Evolutionary conservation across 1,139 yeast genomes (phyloP).

Genomic region (Taphrina communis): DNA sequence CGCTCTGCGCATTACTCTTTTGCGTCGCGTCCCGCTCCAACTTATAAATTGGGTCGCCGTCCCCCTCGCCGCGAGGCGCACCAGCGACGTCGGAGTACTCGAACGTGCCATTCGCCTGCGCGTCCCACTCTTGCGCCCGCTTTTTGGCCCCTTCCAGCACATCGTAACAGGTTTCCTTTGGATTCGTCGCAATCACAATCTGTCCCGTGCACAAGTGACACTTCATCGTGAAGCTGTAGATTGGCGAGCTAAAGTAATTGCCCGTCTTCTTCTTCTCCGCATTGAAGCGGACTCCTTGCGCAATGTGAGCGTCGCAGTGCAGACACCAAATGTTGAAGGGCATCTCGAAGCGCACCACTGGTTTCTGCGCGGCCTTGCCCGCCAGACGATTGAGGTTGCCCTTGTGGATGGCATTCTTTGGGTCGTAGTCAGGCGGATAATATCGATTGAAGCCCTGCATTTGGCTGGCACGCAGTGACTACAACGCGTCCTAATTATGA

Average conservation of each 20-base stretch:
- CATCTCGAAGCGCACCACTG: conserved; percentile 51
- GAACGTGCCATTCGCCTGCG: conserved; percentile 42
- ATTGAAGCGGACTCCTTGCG: conserved; percentile 52
- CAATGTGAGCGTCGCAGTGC: conserved; percentile 48
- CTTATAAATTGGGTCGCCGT: conserved; percentile 43
- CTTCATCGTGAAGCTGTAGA: conserved; percentile 50
- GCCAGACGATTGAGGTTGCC: conserved; percentile 50
- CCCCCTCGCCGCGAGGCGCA: conserved; percentile 20
- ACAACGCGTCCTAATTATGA: too few relatives aligned
- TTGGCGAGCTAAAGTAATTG: conserved; percentile 49
- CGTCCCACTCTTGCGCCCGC: conserved; percentile 46
- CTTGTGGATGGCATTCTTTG: conserved; percentile 50
- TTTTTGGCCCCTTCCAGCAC: conserved; percentile 49
- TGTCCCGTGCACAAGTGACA: conserved; percentile 49
- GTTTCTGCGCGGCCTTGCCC: conserved; percentile 49
- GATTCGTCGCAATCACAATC: conserved; percentile 51
- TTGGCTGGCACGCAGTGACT: too few relatives aligned
- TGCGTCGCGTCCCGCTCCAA: conserved; percentile 43
- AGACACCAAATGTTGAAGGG: conserved; percentile 50
- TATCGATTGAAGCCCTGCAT: conserved; percentile 51
- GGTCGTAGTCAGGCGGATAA: conserved; percentile 51
- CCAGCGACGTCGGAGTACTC: conserved; percentile 40
- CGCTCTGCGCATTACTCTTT: conserved; percentile 21
- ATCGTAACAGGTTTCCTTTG: conserved; percentile 50
- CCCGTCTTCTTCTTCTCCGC: conserved; percentile 51